phyloP scores from a whole-genome alignment of 116 monocot genomes.

The Trichopus zeylanicus region DNA sequence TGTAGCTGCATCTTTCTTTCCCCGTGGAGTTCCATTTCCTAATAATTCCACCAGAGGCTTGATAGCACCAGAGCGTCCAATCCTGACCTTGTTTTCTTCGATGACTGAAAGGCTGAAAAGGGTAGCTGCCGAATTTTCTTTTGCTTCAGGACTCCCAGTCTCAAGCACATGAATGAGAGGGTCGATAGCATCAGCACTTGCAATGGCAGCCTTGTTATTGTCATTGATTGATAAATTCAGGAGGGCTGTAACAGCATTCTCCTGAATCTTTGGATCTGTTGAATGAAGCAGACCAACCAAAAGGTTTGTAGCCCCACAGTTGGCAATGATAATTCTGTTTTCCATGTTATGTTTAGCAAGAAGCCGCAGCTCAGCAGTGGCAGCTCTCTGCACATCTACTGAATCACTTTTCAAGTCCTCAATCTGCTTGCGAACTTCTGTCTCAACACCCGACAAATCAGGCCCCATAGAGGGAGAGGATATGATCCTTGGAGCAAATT shows the following conservation, averaged over 20 bases:
- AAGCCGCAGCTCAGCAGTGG: slow-evolving; percentile 50
- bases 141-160: slow-evolving; percentile 77
- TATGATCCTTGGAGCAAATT: slow-evolving; percentile 42
- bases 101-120: slow-evolving; percentile 76
- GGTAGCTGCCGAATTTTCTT: slow-evolving; percentile 78
- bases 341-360: slow-evolving; percentile 76
- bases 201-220: slow-evolving; percentile 82
- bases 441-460: slow-evolving; percentile 48
- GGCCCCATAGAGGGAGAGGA: slow-evolving; percentile 44
- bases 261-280: slow-evolving; percentile 51
- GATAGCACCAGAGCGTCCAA: slow-evolving; percentile 84
- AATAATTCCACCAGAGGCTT: slow-evolving; percentile 67
- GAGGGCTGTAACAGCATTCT: slow-evolving; percentile 77
- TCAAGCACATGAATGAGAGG: slow-evolving; percentile 79
- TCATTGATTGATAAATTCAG: slow-evolving; percentile 80
- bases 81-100: slow-evolving; percentile 77
- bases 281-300: slow-evolving; percentile 64
- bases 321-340: slow-evolving; percentile 74
- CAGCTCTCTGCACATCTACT: slow-evolving; percentile 41
- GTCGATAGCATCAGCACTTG: slow-evolving; percentile 71
- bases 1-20: slow-evolving; percentile 85
- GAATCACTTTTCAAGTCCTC: slow-evolving; percentile 71
- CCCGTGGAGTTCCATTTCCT: slow-evolving; percentile 62
- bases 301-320: slow-evolving; percentile 52
- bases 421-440: slow-evolving; percentile 37